Conservation (phyloP, 2,329 filamentous ascomycete genomes). For the Neophaeococcomyces aloes region DNA sequence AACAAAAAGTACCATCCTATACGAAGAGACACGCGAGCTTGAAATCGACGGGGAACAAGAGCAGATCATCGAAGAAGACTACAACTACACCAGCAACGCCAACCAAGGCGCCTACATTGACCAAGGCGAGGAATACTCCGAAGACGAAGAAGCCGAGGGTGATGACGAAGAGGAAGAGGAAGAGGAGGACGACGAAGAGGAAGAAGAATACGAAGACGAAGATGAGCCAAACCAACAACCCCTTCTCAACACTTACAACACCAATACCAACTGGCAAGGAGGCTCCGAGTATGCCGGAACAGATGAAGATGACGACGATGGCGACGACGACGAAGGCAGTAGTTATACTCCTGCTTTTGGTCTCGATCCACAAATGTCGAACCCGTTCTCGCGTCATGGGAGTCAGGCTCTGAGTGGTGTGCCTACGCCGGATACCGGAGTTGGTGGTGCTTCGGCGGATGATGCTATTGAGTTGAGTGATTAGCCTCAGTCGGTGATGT, state of each 20-base stretch:
- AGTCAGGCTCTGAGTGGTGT: slow-evolving; percentile 4
- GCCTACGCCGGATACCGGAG: slow-evolving; percentile 14
- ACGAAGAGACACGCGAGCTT: slow-evolving; percentile 10
- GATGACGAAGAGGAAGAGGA: slow-evolving; percentile 1
- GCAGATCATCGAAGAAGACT: slow-evolving; percentile 1
- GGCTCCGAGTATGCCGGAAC: background rate
- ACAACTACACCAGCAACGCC: background rate
- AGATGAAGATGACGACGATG: slow-evolving; percentile 5
- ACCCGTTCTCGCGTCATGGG: background rate
- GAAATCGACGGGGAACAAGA: slow-evolving; percentile 4
- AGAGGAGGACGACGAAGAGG: slow-evolving; percentile 9
- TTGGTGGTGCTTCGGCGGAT: slow-evolving; percentile 16
- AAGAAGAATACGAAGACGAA: slow-evolving; percentile 9
- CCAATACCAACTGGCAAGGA: background rate
- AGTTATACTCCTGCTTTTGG: background rate
- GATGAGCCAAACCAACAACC: slow-evolving; percentile 2
- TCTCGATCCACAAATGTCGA: background rate
- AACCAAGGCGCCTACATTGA: slow-evolving; percentile 4
- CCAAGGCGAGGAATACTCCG: slow-evolving; percentile 6
- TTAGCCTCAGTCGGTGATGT: background rate
- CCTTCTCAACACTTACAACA: background rate
- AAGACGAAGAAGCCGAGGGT: slow-evolving; percentile 8
- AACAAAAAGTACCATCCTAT: slow-evolving; percentile 2
- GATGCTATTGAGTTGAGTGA: slow-evolving; percentile 22
- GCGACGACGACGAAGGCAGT: slow-evolving; percentile 7